Conservation (phyloP, 1,139 yeast genomes). For the Saccharomyces hybrid region DNA sequence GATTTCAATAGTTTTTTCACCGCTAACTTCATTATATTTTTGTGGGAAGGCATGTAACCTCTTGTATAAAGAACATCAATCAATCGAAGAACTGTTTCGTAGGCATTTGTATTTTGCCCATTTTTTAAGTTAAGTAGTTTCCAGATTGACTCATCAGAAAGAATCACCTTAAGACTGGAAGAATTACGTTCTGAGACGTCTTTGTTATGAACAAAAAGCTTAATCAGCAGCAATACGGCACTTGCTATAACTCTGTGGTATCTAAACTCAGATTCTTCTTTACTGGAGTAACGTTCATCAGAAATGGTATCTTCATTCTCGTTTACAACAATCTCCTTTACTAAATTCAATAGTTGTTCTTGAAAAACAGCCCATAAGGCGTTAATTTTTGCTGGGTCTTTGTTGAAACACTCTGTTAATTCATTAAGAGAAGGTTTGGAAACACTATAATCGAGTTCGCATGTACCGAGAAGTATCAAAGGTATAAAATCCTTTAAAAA, state of each 20-base stretch:
- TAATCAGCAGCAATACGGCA: slow-evolving; percentile 44
- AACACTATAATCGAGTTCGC: slow-evolving; percentile 61
- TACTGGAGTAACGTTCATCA: slow-evolving; percentile 64
- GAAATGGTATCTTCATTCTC: slow-evolving; percentile 62
- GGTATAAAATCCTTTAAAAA: slow-evolving; percentile 67
- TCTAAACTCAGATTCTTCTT: slow-evolving; percentile 61
- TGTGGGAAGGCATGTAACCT: slow-evolving; percentile 22
- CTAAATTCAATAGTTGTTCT: slow-evolving; percentile 47
- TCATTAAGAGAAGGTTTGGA: slow-evolving; percentile 42
- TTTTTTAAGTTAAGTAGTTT: slow-evolving; percentile 35
- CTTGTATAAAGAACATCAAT: slow-evolving; percentile 25
- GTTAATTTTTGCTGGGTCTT: slow-evolving; percentile 47
- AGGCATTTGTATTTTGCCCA: slow-evolving; percentile 38
- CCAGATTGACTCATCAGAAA: slow-evolving; percentile 25
- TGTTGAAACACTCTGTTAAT: slow-evolving; percentile 48
- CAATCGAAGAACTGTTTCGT: slow-evolving; percentile 39
- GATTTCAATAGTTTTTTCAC: slow-evolving; percentile 47
- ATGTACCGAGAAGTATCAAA: slow-evolving; percentile 60
- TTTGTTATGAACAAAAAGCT: slow-evolving; percentile 32
- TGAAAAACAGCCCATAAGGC: slow-evolving; percentile 56
- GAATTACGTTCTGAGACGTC: slow-evolving; percentile 10
- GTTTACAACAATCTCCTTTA: slow-evolving; percentile 42
- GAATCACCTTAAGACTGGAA: slow-evolving; percentile 10
- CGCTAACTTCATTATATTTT: slow-evolving; percentile 37
- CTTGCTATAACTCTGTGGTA: slow-evolving; percentile 53